Evolutionary conservation across 1,284 basidiomycete genomes (phyloP).

Genomic region (Rhizoctonia solani): DNA sequence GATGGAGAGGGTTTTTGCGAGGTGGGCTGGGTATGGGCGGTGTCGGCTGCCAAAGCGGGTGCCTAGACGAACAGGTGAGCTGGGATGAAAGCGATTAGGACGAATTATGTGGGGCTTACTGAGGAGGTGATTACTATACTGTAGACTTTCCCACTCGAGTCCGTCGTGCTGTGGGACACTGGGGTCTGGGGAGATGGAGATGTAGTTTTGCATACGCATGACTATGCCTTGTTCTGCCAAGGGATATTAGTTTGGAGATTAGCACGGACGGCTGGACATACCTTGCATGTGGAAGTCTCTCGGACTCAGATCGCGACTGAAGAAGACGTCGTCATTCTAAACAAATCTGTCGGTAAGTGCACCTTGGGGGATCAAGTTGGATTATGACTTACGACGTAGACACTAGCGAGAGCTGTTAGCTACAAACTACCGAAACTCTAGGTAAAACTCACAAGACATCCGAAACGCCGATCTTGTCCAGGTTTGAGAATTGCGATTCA

Average conservation of each 20-base stretch:
- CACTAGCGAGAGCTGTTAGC: constrained; percentile 1
- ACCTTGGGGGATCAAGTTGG: too few relatives aligned
- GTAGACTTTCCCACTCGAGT: constrained; percentile 37
- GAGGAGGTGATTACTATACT: constrained; percentile 37
- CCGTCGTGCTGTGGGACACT: constrained; percentile 15
- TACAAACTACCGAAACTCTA: not conserved
- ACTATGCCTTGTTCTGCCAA: constrained; percentile 16
- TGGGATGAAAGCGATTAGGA: not conserved
- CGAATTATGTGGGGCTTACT: constrained; percentile 10
- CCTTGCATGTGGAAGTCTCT: constrained; percentile 29
- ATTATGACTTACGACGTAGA: constrained; percentile 25
- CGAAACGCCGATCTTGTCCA: constrained; percentile 3
- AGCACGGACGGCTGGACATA: not conserved
- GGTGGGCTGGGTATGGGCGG: constrained; percentile 37
- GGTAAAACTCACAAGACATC: constrained; percentile 13
- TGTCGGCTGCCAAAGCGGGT: constrained; percentile 35
- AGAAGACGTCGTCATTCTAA: constrained; percentile 32
- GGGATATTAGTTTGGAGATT: not conserved
- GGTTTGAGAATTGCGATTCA: constrained; percentile 28
- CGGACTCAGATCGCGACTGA: constrained; percentile 4
- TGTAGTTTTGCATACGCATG: constrained; percentile 32
- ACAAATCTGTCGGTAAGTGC: not conserved
- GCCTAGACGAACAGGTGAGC: constrained; percentile 29
- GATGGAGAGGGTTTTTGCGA: constrained; percentile 35
- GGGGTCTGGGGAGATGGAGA: constrained; percentile 15